Base-by-base conservation (phyloP, 805 yeast species). In the Lipomyces lipofer region DNA sequence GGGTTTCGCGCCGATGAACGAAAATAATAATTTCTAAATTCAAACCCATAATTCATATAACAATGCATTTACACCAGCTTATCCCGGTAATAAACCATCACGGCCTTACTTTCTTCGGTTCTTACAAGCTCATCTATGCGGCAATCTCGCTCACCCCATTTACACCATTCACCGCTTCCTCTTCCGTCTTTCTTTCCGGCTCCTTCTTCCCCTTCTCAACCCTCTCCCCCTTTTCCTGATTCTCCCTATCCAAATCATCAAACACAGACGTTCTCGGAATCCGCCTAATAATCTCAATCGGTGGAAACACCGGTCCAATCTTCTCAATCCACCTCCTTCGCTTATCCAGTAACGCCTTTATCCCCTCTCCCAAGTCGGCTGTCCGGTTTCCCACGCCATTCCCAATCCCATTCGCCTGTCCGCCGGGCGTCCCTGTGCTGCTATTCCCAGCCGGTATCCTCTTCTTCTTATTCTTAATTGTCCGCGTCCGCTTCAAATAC, bases 291-390 rank as follows among this genome's bases (percentile, higher is more conserved):
- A 81, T 73, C 59, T 84, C 82, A 2, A 77, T 73, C 24, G 84
- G 78, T 54, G 73, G 75, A 71, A 94, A 94, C 48, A 92, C 77
- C 30, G 91, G 89, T 1, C 98, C 98, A 59, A 94, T 88, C 67
- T 85, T 88, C 21, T 78, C 79, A 35, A 91, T 85, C 99, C 99
- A 94, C 64, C 94, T 82, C 51, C 70, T 74, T 50, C 98, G 80
- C 72, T 94, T 94, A 61, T 92, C 97, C 59, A 92, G 70, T 47
- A 92, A 70, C 1, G 92, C 84, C 63, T 84, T 79, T 54, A 90
- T 76, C 2, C 96, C 92, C 84, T 87, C 50, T 81, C 83, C 65
- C 82, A 30, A 64, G 38, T 40, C 62, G 3, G 47, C 49, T 12
- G 89, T 64, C 82, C 39, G 33, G n/a, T 52, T 55, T 12, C 42